Conservation (phyloP, 1,139 yeast species). For the Scheffersomyces lignicola region DNA sequence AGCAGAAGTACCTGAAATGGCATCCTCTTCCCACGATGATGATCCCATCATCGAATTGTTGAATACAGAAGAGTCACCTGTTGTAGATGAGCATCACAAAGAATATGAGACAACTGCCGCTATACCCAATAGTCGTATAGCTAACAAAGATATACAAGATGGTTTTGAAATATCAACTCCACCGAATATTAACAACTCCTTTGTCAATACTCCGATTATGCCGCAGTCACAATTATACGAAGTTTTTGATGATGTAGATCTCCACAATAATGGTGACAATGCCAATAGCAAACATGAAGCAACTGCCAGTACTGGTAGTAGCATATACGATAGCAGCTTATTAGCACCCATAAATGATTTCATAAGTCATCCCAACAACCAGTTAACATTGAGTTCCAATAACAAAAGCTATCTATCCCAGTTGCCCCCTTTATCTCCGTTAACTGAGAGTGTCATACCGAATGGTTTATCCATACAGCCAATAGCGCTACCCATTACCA, state of each 20-base stretch:
- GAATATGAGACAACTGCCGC: not conserved
- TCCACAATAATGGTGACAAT: not conserved
- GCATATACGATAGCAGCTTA: slow-evolving; percentile 13
- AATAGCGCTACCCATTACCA: slow-evolving; percentile 1
- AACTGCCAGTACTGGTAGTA: slow-evolving; percentile 11
- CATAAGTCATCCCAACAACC: slow-evolving; percentile 12
- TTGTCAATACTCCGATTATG: not conserved
- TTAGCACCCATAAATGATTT: slow-evolving; percentile 11
- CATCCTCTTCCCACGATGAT: slow-evolving; percentile 4
- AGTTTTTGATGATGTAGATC: slow-evolving; percentile 3
- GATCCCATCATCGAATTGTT: slow-evolving; percentile 8
- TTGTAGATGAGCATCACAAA: too few relatives aligned
- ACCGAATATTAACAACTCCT: not conserved
- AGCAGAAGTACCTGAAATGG: not conserved
- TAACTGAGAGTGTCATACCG: slow-evolving; percentile 38
- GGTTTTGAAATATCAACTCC: not conserved
- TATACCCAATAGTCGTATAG: not conserved
- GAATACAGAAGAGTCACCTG: slow-evolving; percentile 7
- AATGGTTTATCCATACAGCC: slow-evolving; percentile 14
- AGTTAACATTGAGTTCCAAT: slow-evolving; percentile 13
- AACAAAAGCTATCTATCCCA: slow-evolving; percentile 17
- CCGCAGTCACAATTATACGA: slow-evolving; percentile 4
- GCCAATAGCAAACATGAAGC: not conserved
- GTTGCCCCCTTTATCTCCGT: slow-evolving; percentile 35
- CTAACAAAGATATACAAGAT: not conserved